phyloP scores from a whole-genome alignment of 148 eudicot genomes.

The Nepenthes mirabilis region DNA sequence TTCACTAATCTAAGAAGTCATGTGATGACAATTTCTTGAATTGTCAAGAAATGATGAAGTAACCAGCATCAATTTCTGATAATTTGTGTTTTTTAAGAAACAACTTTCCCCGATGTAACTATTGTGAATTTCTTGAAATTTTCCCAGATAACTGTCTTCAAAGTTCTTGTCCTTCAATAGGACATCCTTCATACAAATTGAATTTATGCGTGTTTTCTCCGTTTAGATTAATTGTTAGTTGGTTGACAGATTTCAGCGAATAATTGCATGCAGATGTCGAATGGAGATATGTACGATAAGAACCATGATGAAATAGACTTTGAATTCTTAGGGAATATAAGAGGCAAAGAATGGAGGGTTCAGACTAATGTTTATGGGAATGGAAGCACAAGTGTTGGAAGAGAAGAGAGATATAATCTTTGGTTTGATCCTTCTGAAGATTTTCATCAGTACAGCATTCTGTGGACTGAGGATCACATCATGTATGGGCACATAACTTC shows the following conservation, averaged over 20 bases:
- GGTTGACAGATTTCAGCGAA: not conserved
- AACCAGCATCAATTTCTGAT: no score
- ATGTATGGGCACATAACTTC: constrained; percentile 22
- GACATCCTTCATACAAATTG: no score
- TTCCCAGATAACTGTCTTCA: no score
- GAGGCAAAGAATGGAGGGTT: constrained; percentile 86
- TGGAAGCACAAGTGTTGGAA: constrained; percentile 74
- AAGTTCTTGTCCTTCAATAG: no score
- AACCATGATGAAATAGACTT: constrained; percentile 84
- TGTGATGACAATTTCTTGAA: no score
- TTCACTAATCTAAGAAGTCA: no score
- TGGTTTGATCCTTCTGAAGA: constrained; percentile 95
- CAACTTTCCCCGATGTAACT: no score
- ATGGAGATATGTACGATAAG: constrained; percentile 66
- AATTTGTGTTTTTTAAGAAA: no score
- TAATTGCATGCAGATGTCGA: constrained; percentile 52
- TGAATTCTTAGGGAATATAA: constrained; percentile 85
- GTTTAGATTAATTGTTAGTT: no score
- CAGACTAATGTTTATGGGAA: constrained; percentile 90
- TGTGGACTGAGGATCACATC: constrained; percentile 68
- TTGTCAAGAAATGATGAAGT: no score
- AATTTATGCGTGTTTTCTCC: no score
- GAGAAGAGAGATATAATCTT: constrained; percentile 82
- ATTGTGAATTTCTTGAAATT: no score
- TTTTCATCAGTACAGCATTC: constrained; percentile 69